Evolutionary conservation across 352 stramenopile genomes (phyloP).

Genomic region (Blastocystis sp.): DNA sequence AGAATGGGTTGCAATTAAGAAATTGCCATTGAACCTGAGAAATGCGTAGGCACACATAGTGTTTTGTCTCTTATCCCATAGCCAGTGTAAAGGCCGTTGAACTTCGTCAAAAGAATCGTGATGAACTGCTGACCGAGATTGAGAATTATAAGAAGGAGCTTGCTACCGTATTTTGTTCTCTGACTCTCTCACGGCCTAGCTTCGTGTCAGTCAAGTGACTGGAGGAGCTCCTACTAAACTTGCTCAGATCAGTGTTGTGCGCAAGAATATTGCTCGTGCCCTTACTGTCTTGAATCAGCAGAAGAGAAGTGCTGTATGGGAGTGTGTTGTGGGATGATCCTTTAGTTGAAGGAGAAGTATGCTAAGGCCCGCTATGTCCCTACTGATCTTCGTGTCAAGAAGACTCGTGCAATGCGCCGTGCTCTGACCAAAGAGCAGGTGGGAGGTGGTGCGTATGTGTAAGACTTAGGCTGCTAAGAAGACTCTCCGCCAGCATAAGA

Average conservation of each 20-base stretch:
- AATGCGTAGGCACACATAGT: constrained; percentile 15
- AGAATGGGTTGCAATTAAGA: neutral
- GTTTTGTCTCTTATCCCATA: constrained; percentile 64
- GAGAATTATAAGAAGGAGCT: constrained; percentile 96
- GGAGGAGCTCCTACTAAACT: constrained; percentile 96
- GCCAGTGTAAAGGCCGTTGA: constrained; percentile 94
- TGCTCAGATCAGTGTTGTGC: constrained; percentile 95
- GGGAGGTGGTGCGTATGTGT: constrained; percentile 78
- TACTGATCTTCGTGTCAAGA: constrained; percentile 94
- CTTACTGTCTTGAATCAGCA: constrained; percentile 99
- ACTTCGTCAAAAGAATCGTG: constrained; percentile 91
- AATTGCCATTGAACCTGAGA: constrained; percentile 17
- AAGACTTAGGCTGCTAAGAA: constrained; percentile 66
- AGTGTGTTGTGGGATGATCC: neutral
- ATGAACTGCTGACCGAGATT: constrained; percentile 93
- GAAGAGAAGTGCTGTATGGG: constrained; percentile 84
- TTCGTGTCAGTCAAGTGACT: constrained; percentile 97
- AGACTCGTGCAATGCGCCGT: constrained; percentile 94
- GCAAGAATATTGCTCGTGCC: constrained; percentile 96
- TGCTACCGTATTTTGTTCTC: constrained; percentile 69
- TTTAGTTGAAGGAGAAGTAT: constrained; percentile 81
- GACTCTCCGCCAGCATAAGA: constrained; percentile 74
- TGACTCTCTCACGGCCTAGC: constrained; percentile 66
- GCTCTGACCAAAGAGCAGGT: constrained; percentile 88
- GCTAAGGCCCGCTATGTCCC: constrained; percentile 91